Conservation (phyloP, 495 filamentous ascomycete species). For the Neurospora sp. region DNA sequence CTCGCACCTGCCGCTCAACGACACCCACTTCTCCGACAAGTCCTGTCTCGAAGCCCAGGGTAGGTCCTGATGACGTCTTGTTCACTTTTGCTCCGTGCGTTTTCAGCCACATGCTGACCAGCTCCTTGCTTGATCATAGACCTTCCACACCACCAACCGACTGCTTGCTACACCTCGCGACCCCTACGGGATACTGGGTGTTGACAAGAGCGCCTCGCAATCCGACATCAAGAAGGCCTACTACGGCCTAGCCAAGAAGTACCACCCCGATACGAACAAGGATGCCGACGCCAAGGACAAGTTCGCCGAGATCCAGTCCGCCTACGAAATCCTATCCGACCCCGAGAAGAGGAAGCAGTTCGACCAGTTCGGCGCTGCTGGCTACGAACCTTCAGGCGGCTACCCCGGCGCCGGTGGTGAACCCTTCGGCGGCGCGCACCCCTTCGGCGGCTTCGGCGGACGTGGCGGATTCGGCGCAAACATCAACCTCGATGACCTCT, state of each 20-base stretch:
- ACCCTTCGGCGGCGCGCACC: constrained; percentile 58
- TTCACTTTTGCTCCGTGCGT: neutral
- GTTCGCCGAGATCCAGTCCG: constrained; percentile 81
- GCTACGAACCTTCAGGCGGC: constrained; percentile 69
- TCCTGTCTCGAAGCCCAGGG: constrained; percentile 5
- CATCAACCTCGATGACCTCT: constrained; percentile 93
- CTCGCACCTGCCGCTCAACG: constrained; percentile 3
- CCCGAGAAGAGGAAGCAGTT: constrained; percentile 83
- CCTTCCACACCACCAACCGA: constrained; percentile 64
- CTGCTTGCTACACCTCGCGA: constrained; percentile 55
- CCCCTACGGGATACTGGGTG: constrained; percentile 81
- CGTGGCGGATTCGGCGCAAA: constrained; percentile 61
- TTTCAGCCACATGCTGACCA: neutral
- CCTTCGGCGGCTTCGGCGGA: constrained; percentile 48
- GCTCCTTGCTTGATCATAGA: constrained; percentile 32
- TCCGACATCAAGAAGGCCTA: constrained; percentile 96
- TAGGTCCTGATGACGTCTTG: constrained; percentile 5
- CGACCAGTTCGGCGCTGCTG: constrained; percentile 80
- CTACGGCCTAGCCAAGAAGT: constrained; percentile 97
- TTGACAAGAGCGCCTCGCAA: constrained; percentile 66
- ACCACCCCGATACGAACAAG: constrained; percentile 96
- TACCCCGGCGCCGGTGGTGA: constrained; percentile 50
- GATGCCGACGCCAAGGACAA: constrained; percentile 84
- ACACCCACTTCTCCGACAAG: neutral
- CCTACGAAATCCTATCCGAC: constrained; percentile 88